Evolutionary conservation across 2,329 filamentous ascomycete genomes (phyloP), one percentile per base, ranked within the genome.

Genomic region (Penicillium sp.): DNA sequence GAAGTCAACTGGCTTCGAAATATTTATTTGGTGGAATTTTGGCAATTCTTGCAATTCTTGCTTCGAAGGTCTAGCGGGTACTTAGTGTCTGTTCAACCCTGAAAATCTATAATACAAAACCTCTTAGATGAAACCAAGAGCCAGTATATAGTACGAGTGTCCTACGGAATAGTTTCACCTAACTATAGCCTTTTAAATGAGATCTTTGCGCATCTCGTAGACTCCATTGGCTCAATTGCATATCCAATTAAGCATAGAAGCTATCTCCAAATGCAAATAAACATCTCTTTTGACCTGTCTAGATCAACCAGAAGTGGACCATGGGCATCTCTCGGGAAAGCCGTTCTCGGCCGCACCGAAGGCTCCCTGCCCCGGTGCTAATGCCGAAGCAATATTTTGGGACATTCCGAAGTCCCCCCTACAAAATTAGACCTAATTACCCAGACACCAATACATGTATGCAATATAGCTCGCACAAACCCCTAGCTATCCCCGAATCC

Each of bases 401-500:
- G 9, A n/a, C 15, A 48, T 35, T 1, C 29, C 46, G 23, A 10
- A 4, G 6, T 35, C 19, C 37, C 15, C 29, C n/a, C 29, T 25
- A 8, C 9, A 25, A 23, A 19, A n/a, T 12, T 13, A n/a, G 5
- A 9, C 6, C 15, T 37, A 48, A 8, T 35, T 35, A 37, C 9
- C 4, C 8, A 3, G 21, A 9, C 1, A 25, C 15, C 35, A 25
- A 48, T n/a, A 19, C 27, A 43, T 23, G 6, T 47, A 54, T 38
- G 23, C 43, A 48, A 27, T 19, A 31, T 25, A 38, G 8, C 23
- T 35, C 37, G 8, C 19, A 27, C 8, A 50, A 50, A 17, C 53
- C 46, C 53, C 53, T 55, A 38, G 53, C 53, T 19, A 55, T 35
- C 21, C 21, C 37, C 27, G 42, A 50, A 29, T 35, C 27, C 45